These are phyloP conservation scores for Isoetes engelmannii DNA, from an alignment of 83 land plant genomes.

Conservation along the genomic window DNA sequence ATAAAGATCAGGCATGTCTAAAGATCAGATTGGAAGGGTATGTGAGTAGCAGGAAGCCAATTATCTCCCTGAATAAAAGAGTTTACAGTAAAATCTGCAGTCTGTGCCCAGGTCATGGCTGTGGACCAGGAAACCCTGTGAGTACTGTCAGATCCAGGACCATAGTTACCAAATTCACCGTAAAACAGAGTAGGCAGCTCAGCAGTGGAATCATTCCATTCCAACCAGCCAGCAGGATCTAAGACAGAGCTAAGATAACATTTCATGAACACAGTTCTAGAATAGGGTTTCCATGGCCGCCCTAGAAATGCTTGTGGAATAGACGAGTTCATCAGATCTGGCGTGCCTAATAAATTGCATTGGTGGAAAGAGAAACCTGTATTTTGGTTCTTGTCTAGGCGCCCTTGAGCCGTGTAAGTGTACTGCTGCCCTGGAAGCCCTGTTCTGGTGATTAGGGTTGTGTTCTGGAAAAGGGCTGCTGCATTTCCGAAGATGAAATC, in stretches of 20 bases:
- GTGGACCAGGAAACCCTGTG: constrained; percentile 38
- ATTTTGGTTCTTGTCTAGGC: background rate
- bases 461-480: constrained; percentile 1
- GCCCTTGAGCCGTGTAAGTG: background rate
- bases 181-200: constrained; percentile 37
- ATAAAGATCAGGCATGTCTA: too few relatives aligned
- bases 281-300: constrained; percentile 44
- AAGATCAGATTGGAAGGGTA: background rate
- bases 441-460: background rate
- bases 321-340: background rate
- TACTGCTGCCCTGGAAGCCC: background rate
- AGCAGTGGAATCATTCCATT: constrained; percentile 20
- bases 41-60: constrained; percentile 20
- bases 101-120: constrained; percentile 23
- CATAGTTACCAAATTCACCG: constrained; percentile 40
- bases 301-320: constrained; percentile 25
- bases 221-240: constrained; percentile 36
- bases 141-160: constrained; percentile 37
- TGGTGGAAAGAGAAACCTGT: background rate
- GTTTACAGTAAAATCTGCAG: constrained; percentile 19
- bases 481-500: constrained; percentile 9
- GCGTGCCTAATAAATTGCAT: background rate
- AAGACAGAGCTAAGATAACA: constrained; percentile 24
- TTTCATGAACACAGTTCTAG: constrained; percentile 39
- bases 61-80: constrained; percentile 24